phyloP scores from a whole-genome alignment of 2,329 filamentous ascomycete species.

The Colletotrichum kahawae region DNA sequence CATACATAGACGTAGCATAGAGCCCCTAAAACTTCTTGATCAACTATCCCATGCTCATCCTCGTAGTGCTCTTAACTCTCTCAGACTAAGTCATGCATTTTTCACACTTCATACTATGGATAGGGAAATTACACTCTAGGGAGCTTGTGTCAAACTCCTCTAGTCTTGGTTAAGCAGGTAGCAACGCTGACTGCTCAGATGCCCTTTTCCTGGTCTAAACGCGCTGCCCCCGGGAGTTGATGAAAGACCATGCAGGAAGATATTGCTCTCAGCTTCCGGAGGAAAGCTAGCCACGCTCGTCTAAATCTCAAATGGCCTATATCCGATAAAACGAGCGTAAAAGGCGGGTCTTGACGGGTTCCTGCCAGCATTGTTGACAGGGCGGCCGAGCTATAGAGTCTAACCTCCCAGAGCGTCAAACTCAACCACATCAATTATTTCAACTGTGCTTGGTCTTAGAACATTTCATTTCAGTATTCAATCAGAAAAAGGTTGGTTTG shows the following conservation, averaged over 20 bases:
- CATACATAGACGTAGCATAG: accelerated
- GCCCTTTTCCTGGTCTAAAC: background rate
- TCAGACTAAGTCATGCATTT: no score
- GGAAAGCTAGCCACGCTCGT: accelerated
- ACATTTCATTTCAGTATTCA: background rate
- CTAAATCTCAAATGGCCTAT: accelerated
- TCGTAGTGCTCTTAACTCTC: no score
- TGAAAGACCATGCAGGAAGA: accelerated
- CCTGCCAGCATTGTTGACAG: accelerated
- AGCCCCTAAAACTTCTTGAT: accelerated
- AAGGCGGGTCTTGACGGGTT: background rate
- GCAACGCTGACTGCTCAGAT: background rate
- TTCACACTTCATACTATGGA: background rate
- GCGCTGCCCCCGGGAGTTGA: accelerated
- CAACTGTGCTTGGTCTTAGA: background rate
- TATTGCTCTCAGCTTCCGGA: accelerated
- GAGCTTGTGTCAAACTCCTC: accelerated
- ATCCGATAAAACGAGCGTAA: accelerated
- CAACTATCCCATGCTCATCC: background rate
- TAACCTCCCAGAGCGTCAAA: background rate
- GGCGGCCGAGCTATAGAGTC: background rate
- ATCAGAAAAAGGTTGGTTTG: no score
- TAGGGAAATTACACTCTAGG: background rate
- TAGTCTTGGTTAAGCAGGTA: background rate
- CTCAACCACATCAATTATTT: accelerated